Evolutionary conservation across 768 basidiomycete species (phyloP).

Genomic region (Boletus subparvulus): DNA sequence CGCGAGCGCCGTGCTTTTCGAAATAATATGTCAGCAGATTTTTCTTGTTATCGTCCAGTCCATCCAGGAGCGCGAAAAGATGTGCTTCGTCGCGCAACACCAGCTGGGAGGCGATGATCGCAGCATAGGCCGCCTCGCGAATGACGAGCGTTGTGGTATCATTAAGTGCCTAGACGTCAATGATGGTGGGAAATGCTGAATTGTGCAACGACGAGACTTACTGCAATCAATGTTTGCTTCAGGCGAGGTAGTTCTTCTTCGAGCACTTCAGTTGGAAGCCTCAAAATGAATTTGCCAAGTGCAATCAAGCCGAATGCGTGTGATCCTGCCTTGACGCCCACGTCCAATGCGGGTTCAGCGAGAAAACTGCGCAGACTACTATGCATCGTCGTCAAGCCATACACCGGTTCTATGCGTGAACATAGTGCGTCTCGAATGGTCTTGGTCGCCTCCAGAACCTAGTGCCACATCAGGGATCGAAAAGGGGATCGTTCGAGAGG

Average conservation of each 20-base stretch:
- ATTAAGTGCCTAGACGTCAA: constrained; percentile 58
- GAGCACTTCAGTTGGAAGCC: constrained; percentile 78
- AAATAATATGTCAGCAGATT: constrained; percentile 87
- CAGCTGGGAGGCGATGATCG: constrained; percentile 81
- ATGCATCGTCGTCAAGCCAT: constrained; percentile 81
- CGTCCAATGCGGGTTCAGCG: constrained; percentile 48
- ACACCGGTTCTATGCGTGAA: constrained; percentile 74
- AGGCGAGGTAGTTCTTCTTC: constrained; percentile 86
- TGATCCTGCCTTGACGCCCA: constrained; percentile 58
- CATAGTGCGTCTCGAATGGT: constrained; percentile 76
- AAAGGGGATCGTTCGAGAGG: neutral
- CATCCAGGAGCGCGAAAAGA: constrained; percentile 76
- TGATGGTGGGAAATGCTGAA: neutral
- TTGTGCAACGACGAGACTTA: constrained; percentile 34
- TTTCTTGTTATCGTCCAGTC: constrained; percentile 87
- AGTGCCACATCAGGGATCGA: neutral
- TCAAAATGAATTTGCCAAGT: constrained; percentile 77
- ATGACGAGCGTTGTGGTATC: constrained; percentile 72
- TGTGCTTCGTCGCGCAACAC: constrained; percentile 82
- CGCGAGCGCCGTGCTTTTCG: constrained; percentile 80
- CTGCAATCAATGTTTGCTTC: constrained; percentile 66
- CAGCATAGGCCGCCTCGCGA: constrained; percentile 78
- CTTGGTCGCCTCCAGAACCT: constrained; percentile 85
- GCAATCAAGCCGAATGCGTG: constrained; percentile 85
- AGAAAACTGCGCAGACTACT: constrained; percentile 67